phyloP scores from a whole-genome alignment of 2,329 filamentous ascomycete species.

The Pseudocercospora musae region DNA sequence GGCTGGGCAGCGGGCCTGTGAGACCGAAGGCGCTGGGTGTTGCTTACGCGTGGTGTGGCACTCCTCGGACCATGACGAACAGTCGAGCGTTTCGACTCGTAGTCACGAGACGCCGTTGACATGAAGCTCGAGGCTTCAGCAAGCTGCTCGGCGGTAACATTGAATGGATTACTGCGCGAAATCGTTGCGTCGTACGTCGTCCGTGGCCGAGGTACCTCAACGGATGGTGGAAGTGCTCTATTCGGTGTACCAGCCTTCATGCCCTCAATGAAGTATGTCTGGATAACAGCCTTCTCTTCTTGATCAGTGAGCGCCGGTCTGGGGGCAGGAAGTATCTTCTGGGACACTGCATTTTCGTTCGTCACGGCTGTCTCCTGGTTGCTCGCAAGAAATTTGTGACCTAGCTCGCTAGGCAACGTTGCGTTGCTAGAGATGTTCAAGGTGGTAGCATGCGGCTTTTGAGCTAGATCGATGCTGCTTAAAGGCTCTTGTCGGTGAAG shows the following conservation, averaged over 20 bases:
- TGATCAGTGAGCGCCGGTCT: background rate
- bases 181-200: background rate
- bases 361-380: background rate
- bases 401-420: background rate
- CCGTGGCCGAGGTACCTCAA: background rate
- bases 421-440: background rate
- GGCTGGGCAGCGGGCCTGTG: background rate
- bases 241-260: background rate
- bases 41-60: background rate
- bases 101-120: background rate
- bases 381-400: background rate
- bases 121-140: conserved; percentile 11
- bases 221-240: background rate
- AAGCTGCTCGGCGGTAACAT: conserved; percentile 8
- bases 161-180: conserved; percentile 6
- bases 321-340: background rate
- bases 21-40: background rate
- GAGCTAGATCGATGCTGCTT: background rate
- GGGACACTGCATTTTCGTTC: background rate
- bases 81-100: background rate
- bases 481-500: background rate
- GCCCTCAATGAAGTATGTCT: background rate
- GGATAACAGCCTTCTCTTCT: background rate
- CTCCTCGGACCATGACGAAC: background rate
- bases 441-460: background rate